These are phyloP conservation scores for Jatropha multifida DNA, from an alignment of 441 rosid genomes.

Conservation along the genomic window DNA sequence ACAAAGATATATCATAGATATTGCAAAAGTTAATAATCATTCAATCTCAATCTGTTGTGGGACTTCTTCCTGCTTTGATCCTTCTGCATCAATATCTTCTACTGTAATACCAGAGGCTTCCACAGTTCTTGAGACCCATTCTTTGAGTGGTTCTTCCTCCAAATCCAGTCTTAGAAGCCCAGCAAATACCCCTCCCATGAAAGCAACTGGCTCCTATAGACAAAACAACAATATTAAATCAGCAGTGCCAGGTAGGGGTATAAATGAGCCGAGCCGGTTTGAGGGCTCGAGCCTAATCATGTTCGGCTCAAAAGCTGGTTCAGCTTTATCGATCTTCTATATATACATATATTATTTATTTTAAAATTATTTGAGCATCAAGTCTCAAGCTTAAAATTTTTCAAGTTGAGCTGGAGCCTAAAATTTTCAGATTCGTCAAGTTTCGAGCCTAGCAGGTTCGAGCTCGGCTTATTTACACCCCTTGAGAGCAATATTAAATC, in stretches of 20 bases:
- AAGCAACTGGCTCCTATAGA: conserved; percentile 82
- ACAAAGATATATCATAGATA: not conserved
- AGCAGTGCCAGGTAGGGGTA: not conserved
- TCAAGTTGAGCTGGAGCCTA: too few species aligned
- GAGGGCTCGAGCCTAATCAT: not conserved
- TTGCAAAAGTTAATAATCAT: conserved; percentile 4
- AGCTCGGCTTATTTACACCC: not conserved
- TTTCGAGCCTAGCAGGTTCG: not conserved
- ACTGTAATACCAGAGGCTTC: conserved; percentile 65
- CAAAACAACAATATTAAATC: not conserved
- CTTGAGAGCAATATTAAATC: not conserved
- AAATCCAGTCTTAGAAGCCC: conserved; percentile 84
- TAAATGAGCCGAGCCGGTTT: not conserved
- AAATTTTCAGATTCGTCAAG: too few species aligned
- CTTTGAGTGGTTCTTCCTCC: conserved; percentile 84
- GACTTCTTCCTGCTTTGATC: conserved; percentile 42
- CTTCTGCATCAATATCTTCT: conserved; percentile 46
- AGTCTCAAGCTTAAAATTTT: too few species aligned
- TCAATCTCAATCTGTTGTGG: conserved; percentile 78
- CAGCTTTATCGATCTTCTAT: too few species aligned
- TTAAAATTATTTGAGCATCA: too few species aligned
- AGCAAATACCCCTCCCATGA: conserved; percentile 84
- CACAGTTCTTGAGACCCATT: conserved; percentile 82
- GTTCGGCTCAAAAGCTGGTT: not conserved
- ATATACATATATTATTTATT: too few species aligned